phyloP scores from a whole-genome alignment of 2,329 filamentous ascomycete genomes.

The Pseudophaeomoniella oleicola region DNA sequence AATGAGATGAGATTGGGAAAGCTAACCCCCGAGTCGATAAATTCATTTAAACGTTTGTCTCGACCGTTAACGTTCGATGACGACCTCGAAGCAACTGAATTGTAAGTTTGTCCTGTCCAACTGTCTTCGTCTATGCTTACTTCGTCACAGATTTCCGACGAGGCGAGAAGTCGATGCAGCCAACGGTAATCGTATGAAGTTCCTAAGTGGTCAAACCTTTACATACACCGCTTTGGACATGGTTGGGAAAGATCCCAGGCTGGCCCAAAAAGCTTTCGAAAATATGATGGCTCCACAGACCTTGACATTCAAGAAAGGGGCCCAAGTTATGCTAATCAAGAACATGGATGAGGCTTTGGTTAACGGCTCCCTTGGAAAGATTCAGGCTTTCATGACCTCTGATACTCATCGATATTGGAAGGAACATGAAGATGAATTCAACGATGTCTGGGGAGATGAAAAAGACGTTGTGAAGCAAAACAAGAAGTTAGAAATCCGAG shows the following conservation, averaged over 20 bases:
- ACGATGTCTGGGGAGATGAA: conserved; percentile 32
- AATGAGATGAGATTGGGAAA: conserved; percentile 93
- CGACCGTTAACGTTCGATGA: conserved; percentile 61
- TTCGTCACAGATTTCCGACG: conserved; percentile 56
- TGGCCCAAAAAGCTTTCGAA: conserved; percentile 62
- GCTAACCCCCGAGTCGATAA: conserved; percentile 61
- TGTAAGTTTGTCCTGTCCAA: conserved; percentile 45
- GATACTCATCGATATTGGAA: conserved; percentile 44
- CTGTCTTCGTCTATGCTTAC: conserved; percentile 12
- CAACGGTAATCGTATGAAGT: conserved; percentile 59
- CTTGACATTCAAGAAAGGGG: conserved; percentile 73
- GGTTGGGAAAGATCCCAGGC: conserved; percentile 51
- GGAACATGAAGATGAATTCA: conserved; percentile 41
- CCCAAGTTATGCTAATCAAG: conserved; percentile 99
- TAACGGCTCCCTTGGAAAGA: conserved; percentile 83
- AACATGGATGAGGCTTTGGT: conserved; percentile 90
- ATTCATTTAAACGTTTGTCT: conserved; percentile 58
- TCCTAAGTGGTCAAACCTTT: conserved; percentile 52
- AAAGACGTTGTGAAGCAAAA: conserved; percentile 17
- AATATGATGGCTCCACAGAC: conserved; percentile 87
- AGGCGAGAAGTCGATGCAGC: conserved; percentile 77
- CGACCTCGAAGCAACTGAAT: conserved; percentile 67
- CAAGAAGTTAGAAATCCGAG: conserved; percentile 37
- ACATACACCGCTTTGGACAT: conserved; percentile 62
- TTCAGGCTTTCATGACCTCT: conserved; percentile 66